Percentiles rank a stretch among this genome's conserved stretches.
Conservation (phyloP, 2,329 filamentous ascomycete species). For the Phyllosticta citriasiana region DNA sequence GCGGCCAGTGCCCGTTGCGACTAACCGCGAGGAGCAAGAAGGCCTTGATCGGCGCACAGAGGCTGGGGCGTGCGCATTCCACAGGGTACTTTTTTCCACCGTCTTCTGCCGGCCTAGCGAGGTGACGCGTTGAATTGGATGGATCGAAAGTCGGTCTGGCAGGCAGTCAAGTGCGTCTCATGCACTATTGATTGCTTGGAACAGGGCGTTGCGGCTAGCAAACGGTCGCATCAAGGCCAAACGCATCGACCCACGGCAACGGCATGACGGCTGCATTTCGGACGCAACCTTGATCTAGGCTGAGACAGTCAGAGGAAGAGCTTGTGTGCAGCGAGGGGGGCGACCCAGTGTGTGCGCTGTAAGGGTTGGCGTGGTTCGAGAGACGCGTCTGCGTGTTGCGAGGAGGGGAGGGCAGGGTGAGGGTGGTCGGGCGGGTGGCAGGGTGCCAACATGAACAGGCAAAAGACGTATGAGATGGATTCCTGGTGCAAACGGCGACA, state of each 20-base stretch:
- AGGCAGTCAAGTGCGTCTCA: neutral
- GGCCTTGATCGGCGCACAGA: constrained; percentile 1
- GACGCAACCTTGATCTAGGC: neutral
- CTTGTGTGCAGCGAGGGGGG: neutral
- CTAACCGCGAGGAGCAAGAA: constrained; percentile 7
- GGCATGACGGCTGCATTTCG: neutral
- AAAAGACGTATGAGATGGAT: neutral
- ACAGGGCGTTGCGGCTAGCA: neutral
- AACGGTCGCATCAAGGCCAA: neutral
- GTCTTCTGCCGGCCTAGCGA: neutral
- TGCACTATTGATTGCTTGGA: neutral
- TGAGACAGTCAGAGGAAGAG: neutral
- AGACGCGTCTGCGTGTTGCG: neutral
- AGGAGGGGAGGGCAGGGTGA: neutral
- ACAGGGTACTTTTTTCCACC: neutral
- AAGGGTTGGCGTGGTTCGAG: neutral
- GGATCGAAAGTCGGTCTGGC: neutral
- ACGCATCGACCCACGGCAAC: neutral
- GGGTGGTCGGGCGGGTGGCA: neutral
- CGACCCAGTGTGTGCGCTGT: neutral
- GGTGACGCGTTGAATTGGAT: neutral
- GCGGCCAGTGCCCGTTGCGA: neutral
- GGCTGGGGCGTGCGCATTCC: neutral
- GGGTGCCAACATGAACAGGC: too few relatives aligned
- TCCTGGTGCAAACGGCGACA: neutral